These are phyloP conservation scores for Cercospora zeae-maydis DNA, from an alignment of 2,329 filamentous ascomycete species.

Conservation along the genomic window DNA sequence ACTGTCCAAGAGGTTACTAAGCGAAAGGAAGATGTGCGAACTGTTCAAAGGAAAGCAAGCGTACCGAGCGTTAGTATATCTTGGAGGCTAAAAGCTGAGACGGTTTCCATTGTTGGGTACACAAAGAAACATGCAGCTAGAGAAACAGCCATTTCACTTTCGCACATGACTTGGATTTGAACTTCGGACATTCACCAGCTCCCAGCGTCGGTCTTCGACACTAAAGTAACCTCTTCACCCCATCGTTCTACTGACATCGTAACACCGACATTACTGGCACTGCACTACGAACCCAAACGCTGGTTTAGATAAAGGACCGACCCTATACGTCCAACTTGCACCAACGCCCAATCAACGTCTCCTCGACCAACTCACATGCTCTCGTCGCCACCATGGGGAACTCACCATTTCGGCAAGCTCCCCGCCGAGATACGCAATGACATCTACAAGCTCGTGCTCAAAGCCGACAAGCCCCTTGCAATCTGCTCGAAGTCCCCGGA, in stretches of 20 bases:
- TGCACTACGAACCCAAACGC: neutral
- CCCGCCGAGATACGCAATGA: neutral
- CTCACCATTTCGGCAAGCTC: neutral
- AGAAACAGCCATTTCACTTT: neutral
- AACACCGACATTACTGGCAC: neutral
- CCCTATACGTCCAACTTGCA: neutral
- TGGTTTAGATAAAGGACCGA: neutral
- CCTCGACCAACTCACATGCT: neutral
- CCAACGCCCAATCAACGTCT: neutral
- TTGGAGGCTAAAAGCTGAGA: too few species aligned
- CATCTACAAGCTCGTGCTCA: neutral
- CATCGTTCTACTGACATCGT: neutral
- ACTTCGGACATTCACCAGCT: neutral
- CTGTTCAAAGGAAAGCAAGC: too few species aligned
- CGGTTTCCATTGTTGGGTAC: too few species aligned
- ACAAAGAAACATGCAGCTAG: neutral
- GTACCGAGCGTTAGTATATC: too few species aligned
- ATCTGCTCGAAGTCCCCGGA: neutral
- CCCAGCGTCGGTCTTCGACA: neutral
- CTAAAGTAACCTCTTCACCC: neutral
- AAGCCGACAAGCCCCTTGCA: neutral
- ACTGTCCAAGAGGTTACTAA: too few species aligned
- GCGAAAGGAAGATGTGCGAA: too few species aligned
- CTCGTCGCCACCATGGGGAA: neutral
- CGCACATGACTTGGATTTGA: neutral